Evolutionary conservation across 192 early-diverging fungal species (phyloP), one percentile per base, ranked within the genome.

Genomic region (Ambispora gerdemannii): DNA sequence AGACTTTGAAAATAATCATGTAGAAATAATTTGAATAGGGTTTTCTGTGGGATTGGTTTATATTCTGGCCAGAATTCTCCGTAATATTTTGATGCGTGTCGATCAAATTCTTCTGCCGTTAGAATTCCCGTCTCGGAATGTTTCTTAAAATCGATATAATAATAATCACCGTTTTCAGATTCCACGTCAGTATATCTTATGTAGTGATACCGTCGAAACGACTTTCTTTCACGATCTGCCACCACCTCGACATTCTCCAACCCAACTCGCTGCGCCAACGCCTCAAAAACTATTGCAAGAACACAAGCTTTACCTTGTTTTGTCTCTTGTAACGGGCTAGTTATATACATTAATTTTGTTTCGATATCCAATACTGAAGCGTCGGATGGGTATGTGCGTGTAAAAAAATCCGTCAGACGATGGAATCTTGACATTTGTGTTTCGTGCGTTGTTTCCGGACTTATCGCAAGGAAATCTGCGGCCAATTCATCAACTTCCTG

Each of bases 91-190:
- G 50, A 53, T 19, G 20, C 38, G 32, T 67, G 65, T 19, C 20
- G 33, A 20, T 52, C 65, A 67, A 67, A 67, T 22, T 52, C 30
- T 67, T 67, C 65, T 4, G 34, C 24, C 6, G 65, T 53, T 13
- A 67, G 47, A 19, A 67, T 50, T 10, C 65, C 65, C 2, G 65
- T 67, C 34, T 50, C 50, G 20, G 65, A 67, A 53, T 67, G 65
- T 51, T 67, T 67, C 32, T 67, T n/a, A 67, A 67, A 67, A 53
- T 67, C 65, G 11, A 67, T 67, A 67, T 52, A 36, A 67, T 67
- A 67, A 32, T 52, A 25, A 50, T 50, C 65, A 8, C 24, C 15
- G 8, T 67, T 50, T 22, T 52, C n/a, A 2, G 50, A 47, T 13
- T 52, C 27, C 25, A 52, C 65, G 1, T 52, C 33, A 17, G 13